A percentile compares a stretch with the other conserved stretches of the same genome.
These are phyloP conservation scores for Colletotrichum trifolii DNA, from an alignment of 2,329 filamentous ascomycete genomes.

Conservation along the genomic window DNA sequence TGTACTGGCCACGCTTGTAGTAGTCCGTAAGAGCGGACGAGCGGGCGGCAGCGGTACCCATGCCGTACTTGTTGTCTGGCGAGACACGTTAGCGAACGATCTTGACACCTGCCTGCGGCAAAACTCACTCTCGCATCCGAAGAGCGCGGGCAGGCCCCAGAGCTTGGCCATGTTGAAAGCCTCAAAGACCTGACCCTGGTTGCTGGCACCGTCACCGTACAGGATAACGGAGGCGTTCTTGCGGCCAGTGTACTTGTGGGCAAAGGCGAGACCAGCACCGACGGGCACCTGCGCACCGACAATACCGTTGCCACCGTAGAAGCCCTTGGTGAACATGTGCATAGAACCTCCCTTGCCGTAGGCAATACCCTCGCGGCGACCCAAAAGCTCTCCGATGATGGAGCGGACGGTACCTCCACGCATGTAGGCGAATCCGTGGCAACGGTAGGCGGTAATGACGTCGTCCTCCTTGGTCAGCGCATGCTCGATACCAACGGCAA, in stretches of 20 bases:
- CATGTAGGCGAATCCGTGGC: constrained; percentile 98
- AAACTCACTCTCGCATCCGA: constrained; percentile 94
- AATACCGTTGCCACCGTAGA: constrained; percentile 99
- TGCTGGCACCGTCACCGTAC: constrained; percentile 98
- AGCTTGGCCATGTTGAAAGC: constrained; percentile 99
- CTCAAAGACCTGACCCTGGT: constrained; percentile 99
- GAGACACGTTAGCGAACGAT: constrained; percentile 41
- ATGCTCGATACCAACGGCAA: constrained; percentile 96
- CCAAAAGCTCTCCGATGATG: constrained; percentile 95
- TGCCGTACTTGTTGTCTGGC: constrained; percentile 99
- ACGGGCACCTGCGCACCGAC: constrained; percentile 98
- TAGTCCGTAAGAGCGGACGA: constrained; percentile 98
- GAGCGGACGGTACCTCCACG: constrained; percentile 89
- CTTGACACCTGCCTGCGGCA: background rate
- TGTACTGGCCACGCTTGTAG: constrained; percentile 99
- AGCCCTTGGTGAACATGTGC: constrained; percentile 99
- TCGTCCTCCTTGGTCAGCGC: constrained; percentile 92
- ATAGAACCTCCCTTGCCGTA: constrained; percentile 99
- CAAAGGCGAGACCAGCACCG: constrained; percentile 95
- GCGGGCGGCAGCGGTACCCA: constrained; percentile 96
- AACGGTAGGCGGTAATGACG: constrained; percentile 97
- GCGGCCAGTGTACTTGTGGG: constrained; percentile 91
- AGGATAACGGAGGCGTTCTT: constrained; percentile 89
- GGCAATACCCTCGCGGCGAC: constrained; percentile 94
- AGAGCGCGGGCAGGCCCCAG: constrained; percentile 95